These are phyloP conservation scores for Colletotrichum chlorophyti DNA, from an alignment of 2,329 filamentous ascomycete genomes.

Conservation along the genomic window DNA sequence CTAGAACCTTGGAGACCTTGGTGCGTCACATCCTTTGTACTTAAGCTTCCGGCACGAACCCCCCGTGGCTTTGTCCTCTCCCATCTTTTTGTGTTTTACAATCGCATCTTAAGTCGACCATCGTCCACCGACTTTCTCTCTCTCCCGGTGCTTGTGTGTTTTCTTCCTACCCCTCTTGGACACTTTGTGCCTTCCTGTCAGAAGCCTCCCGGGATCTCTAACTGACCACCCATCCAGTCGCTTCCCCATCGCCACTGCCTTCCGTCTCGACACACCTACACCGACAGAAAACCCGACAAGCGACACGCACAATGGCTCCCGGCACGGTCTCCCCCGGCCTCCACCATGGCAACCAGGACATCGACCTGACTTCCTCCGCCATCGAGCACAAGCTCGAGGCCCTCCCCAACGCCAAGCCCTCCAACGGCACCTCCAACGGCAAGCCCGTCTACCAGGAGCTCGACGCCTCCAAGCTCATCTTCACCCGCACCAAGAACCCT, in stretches of 20 bases:
- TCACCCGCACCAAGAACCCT: constrained; percentile 57
- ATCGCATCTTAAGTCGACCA: constrained; percentile 16
- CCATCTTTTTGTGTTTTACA: no score
- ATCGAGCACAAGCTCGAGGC: constrained; percentile 56
- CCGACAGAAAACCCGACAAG: not conserved
- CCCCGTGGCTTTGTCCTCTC: constrained; percentile 22
- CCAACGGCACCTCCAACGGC: constrained; percentile 38
- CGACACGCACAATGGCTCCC: constrained; percentile 34
- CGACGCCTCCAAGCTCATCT: constrained; percentile 71
- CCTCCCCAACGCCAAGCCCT: constrained; percentile 31
- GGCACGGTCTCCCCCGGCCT: constrained; percentile 33
- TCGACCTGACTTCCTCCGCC: constrained; percentile 59
- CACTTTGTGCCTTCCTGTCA: no score
- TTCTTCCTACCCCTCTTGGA: no score
- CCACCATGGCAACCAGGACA: constrained; percentile 55
- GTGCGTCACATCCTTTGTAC: constrained; percentile 21
- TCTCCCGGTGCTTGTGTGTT: not conserved
- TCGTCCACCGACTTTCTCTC: constrained; percentile 1
- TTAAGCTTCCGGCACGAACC: constrained; percentile 28
- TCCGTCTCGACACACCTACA: not conserved
- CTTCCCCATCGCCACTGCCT: no score
- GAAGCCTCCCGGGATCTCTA: no score
- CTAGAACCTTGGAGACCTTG: constrained; percentile 16
- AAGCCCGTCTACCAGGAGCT: constrained; percentile 62
- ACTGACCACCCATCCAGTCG: not conserved